phyloP scores from a whole-genome alignment of 2,329 filamentous ascomycete genomes.

The Westerdykella sp. region DNA sequence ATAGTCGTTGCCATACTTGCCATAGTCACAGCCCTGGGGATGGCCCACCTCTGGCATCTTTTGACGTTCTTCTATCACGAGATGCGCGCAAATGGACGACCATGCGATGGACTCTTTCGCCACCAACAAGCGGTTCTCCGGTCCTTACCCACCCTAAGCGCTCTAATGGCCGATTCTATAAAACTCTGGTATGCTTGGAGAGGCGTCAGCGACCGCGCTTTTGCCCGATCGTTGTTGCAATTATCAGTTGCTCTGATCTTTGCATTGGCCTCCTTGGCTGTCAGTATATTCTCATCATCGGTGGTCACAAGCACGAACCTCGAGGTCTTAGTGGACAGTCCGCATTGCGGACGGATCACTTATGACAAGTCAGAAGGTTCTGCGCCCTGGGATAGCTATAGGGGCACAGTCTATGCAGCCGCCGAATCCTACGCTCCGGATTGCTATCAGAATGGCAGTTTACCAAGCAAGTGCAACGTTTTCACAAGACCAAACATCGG shows the following conservation, averaged over 20 bases:
- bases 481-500: not conserved
- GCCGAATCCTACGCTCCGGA: not conserved
- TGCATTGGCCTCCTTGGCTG: not conserved
- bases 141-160: constrained; percentile 11
- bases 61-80: constrained; percentile 15
- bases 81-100: constrained; percentile 8
- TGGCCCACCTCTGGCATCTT: constrained; percentile 15
- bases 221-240: constrained; percentile 8
- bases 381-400: not conserved
- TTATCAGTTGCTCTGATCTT: not conserved
- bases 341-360: not conserved
- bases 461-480: not conserved
- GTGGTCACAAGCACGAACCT: constrained; percentile 1
- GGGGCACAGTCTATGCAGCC: not conserved
- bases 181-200: constrained; percentile 18
- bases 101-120: constrained; percentile 10
- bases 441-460: not conserved
- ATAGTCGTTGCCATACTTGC: constrained; percentile 17
- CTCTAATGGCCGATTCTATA: constrained; percentile 10
- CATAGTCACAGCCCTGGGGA: constrained; percentile 4
- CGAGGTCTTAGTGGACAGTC: constrained; percentile 1
- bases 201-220: constrained; percentile 3
- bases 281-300: constrained; percentile 5
- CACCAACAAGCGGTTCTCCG: constrained; percentile 18
- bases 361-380: not conserved